A percentile compares a stretch with the other conserved stretches of the same genome.
phyloP scores from a whole-genome alignment of 305 asterid species.

The Galium porrigens region DNA sequence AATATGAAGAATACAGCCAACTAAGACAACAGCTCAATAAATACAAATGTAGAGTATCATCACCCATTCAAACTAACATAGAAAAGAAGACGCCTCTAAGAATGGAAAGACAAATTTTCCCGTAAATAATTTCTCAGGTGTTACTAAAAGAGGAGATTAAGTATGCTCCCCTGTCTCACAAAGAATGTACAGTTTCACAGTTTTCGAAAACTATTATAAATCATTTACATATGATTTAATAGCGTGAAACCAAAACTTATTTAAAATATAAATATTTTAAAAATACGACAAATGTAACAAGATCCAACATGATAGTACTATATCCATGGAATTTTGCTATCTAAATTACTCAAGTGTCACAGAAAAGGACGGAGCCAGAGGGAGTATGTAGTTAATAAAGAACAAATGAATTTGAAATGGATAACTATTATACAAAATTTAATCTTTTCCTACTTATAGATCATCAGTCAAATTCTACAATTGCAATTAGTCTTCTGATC shows the following conservation, averaged over 20 bases:
- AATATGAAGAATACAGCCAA: background rate
- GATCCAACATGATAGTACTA: no score
- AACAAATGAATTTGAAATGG: background rate
- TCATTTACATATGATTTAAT: no score
- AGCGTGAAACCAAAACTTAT: no score
- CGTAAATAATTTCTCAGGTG: background rate
- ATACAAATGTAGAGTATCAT: background rate
- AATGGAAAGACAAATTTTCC: background rate
- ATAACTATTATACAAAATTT: background rate
- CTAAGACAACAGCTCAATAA: background rate
- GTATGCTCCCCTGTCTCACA: no score
- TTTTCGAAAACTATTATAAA: no score
- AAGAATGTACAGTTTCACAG: background rate
- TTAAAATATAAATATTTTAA: no score
- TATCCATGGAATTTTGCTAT: no score
- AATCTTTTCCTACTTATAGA: background rate
- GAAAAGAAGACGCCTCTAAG: background rate
- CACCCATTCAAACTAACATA: background rate
- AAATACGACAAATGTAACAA: no score
- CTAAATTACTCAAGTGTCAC: no score
- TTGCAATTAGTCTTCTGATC: background rate
- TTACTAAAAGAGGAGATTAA: background rate
- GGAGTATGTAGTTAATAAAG: background rate
- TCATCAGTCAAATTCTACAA: background rate
- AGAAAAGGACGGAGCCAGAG: no score